These are phyloP conservation scores for Pyronema domesticum DNA, from an alignment of 495 filamentous ascomycete species.

Conservation along the genomic window DNA sequence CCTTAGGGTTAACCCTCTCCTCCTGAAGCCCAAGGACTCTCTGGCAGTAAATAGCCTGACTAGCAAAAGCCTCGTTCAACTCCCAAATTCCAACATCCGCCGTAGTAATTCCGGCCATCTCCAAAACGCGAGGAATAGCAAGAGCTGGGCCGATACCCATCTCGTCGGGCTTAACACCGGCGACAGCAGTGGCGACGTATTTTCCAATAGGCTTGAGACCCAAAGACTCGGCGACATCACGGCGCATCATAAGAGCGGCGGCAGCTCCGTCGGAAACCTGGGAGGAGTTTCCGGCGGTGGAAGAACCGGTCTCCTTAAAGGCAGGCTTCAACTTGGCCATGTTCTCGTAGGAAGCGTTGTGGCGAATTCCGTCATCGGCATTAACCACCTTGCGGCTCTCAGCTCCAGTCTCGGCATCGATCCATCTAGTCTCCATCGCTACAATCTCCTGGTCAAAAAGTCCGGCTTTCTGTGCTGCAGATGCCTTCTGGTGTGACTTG, in stretches of 20 bases:
- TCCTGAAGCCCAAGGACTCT: conserved; percentile 45
- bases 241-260: conserved; percentile 61
- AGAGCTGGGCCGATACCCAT: conserved; percentile 83
- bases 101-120: conserved; percentile 41
- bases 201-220: conserved; percentile 61
- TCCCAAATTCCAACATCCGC: conserved; percentile 78
- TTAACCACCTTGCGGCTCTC: conserved; percentile 41
- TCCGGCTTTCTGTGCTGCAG: conserved; percentile 47
- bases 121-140: conserved; percentile 64
- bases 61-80: conserved; percentile 91
- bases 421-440: conserved; percentile 42
- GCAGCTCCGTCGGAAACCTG: conserved; percentile 82
- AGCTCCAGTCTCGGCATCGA: conserved; percentile 37
- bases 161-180: conserved; percentile 69
- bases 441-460: conserved; percentile 65
- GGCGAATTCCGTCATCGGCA: conserved; percentile 67
- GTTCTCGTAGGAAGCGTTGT: conserved; percentile 44
- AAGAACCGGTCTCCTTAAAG: conserved; percentile 51
- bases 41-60: conserved; percentile 67
- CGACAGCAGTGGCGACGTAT: conserved; percentile 56
- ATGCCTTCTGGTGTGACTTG: conserved; percentile 51
- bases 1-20: conserved; percentile 60
- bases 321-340: conserved; percentile 70
- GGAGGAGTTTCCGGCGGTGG: conserved; percentile 72
- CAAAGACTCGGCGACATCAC: conserved; percentile 61